Percentiles rank a stretch among this genome's conserved stretches.
Conservation (phyloP, 257 asterid genomes). For the Solanum sparsipilum region DNA sequence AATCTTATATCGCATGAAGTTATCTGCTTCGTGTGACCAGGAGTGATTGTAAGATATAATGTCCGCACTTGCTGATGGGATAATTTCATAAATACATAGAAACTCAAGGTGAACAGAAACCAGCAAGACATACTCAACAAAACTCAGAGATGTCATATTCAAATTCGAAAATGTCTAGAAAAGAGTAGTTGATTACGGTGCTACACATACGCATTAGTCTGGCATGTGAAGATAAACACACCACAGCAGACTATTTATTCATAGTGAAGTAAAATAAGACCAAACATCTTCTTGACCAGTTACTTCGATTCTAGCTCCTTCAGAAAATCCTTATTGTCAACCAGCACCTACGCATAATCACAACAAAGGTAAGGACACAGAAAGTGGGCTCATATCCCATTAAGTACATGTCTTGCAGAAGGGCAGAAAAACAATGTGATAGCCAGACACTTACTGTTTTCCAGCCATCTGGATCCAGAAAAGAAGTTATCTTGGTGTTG, state of each 20-base stretch:
- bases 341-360: slow-evolving; percentile 58
- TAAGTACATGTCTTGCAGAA: not conserved
- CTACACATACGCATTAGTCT: not conserved
- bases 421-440: not conserved
- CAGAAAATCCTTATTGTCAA: slow-evolving; percentile 77
- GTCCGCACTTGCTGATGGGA: not conserved
- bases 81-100: not conserved
- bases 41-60: too few species aligned
- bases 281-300: not conserved
- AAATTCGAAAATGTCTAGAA: not conserved
- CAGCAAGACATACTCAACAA: not conserved
- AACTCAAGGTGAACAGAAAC: not conserved
- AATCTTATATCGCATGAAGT: too few species aligned
- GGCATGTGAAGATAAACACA: not conserved
- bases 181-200: not conserved
- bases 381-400: not conserved
- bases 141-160: not conserved
- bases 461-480: slow-evolving; percentile 99
- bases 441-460: slow-evolving; percentile 58
- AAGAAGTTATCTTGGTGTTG: slow-evolving; percentile 81
- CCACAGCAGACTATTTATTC: not conserved
- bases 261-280: not conserved
- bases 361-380: not conserved
- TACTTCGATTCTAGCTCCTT: slow-evolving; percentile 57
- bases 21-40: too few species aligned